A percentile compares a stretch with the other conserved stretches of the same genome.
These are phyloP conservation scores for Silene latifolia DNA, from an alignment of 148 eudicot species.

Conservation along the genomic window DNA sequence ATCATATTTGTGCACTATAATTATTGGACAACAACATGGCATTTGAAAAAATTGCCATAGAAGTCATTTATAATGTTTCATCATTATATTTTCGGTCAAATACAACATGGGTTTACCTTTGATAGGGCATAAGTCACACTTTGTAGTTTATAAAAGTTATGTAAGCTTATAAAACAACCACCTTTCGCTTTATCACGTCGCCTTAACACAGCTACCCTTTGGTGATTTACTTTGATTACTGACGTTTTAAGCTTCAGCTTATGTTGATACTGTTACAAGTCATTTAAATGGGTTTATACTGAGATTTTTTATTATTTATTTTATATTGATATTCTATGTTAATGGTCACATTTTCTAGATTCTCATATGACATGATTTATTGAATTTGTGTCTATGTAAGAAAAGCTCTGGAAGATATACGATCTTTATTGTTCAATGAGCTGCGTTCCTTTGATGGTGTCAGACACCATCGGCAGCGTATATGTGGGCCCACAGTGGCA, in stretches of 20 bases:
- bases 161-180: background rate
- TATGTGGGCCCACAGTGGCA: constrained; percentile 74
- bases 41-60: too few relatives aligned
- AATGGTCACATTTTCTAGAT: background rate
- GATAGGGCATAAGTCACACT: background rate
- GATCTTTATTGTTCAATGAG: constrained; percentile 65
- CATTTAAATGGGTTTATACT: background rate
- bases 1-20: background rate
- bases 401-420: constrained; percentile 78
- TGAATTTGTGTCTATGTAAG: constrained; percentile 35
- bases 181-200: too few relatives aligned
- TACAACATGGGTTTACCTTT: too few relatives aligned
- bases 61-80: background rate
- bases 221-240: background rate
- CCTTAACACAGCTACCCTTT: background rate
- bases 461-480: constrained; percentile 64
- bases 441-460: constrained; percentile 54
- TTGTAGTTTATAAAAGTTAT: background rate
- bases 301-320: background rate
- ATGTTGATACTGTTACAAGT: background rate
- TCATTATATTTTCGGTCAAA: background rate
- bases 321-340: background rate
- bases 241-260: constrained; percentile 2
- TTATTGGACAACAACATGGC: background rate
- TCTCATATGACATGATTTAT: background rate